Base-by-base conservation (phyloP, 768 basidiomycete species). In the Lentinus tigrinus region DNA sequence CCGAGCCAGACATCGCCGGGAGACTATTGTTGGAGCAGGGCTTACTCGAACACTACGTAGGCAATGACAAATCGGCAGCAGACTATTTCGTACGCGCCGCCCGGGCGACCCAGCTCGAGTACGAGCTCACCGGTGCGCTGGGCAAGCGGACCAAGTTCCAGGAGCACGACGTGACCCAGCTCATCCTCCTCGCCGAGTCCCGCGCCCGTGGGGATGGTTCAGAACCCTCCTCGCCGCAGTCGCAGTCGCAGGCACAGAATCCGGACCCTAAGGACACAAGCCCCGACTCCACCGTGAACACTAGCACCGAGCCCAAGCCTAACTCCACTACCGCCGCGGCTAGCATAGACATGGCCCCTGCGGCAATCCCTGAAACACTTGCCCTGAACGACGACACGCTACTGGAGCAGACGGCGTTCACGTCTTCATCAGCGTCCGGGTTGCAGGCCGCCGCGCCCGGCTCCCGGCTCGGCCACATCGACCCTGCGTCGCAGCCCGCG, bases 111-210 rank as follows among this genome's bases (percentile, higher is more conserved):
- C 88, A 87, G 3, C 72, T 99, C 63, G 83, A 89, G 71, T 98
- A 93, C 70, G 91, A 94, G 72, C 78, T 98, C 52, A 95, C 93
- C 0, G 97, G 97, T 8, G 92, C 94, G 10, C 78, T 95, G 52
- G 97, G 97, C 39, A 93, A 89, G 73, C 83, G 93, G 59, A 99
- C 97, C 11, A 96, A 93, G 71, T 99, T 91, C 72, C 97, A 99
- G 72, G 78, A 89, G 60, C 82, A 75, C 52, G 89, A 93, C 34
- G 76, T 91, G 55, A 90, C 88, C 53, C 97, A 99, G 73, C 85
- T 99, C 49, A 91, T 98, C 40, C 78, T 99, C 23, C 82, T 99
- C 19, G 96, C 97, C n/a, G 84, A 95, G 69, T 93, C 93, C 60
- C 83, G 85, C 54, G n/a, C 21, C 9, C 52, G 65, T 16, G 58